phyloP scores from a whole-genome alignment of 2,329 filamentous ascomycete genomes.

The Graphilbum ipis-grandicollis region DNA sequence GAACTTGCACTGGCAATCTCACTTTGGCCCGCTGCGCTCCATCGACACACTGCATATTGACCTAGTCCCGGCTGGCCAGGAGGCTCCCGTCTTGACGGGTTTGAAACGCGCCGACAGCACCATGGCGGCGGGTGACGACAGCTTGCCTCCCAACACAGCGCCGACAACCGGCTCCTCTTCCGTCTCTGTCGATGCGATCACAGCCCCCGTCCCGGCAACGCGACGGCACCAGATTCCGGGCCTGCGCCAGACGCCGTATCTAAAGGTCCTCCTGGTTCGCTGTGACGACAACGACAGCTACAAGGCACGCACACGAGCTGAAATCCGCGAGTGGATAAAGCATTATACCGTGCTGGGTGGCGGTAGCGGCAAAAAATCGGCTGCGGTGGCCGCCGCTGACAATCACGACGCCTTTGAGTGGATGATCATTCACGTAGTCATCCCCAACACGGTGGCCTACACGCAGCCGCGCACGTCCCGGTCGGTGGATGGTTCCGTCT shows the following conservation, averaged over 20 bases:
- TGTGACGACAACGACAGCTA: slow-evolving; percentile 95
- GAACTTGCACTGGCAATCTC: slow-evolving; percentile 95
- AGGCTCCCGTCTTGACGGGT: too few relatives aligned
- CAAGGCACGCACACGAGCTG: slow-evolving; percentile 60
- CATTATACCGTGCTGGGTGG: too few relatives aligned
- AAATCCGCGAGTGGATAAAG: slow-evolving; percentile 85
- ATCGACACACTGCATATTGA: slow-evolving; percentile 89
- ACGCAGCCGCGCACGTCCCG: slow-evolving; percentile 52
- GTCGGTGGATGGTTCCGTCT: slow-evolving; percentile 28
- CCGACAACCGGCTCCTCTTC: too few relatives aligned
- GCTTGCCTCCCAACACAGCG: too few relatives aligned
- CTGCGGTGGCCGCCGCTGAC: too few relatives aligned
- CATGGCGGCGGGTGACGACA: slow-evolving; percentile 30
- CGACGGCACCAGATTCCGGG: slow-evolving; percentile 91
- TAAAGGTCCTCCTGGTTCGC: slow-evolving; percentile 75
- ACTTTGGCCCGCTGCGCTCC: slow-evolving; percentile 75
- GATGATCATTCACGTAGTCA: slow-evolving; percentile 81
- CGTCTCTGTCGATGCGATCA: too few relatives aligned
- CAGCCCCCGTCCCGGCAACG: too few relatives aligned
- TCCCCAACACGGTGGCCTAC: slow-evolving; percentile 69
- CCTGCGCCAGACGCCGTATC: slow-evolving; percentile 77
- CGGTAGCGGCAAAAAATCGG: too few relatives aligned
- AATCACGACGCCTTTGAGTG: slow-evolving; percentile 96
- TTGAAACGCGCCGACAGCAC: slow-evolving; percentile 12
- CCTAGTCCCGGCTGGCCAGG: slow-evolving; percentile 46